phyloP scores from a whole-genome alignment of 495 filamentous ascomycete genomes.

The Apiosordaria backusii region DNA sequence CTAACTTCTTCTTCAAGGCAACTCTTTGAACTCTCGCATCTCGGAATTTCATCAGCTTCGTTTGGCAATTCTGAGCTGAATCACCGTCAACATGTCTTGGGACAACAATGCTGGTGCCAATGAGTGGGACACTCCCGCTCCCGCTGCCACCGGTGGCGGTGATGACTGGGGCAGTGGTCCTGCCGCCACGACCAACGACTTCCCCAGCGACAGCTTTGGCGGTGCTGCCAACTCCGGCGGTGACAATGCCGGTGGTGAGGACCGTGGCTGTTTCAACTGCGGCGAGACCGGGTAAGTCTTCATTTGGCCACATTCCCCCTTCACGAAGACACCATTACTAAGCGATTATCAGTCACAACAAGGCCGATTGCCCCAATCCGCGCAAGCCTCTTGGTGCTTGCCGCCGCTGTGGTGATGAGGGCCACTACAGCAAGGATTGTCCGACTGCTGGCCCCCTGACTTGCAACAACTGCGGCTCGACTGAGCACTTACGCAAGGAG shows the following conservation, averaged over 20 bases:
- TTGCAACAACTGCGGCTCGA: conserved; percentile 63
- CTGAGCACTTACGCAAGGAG: conserved; percentile 62
- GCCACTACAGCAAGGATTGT: conserved; percentile 65
- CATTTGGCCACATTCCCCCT: neutral
- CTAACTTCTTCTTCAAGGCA: neutral
- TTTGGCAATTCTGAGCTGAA: neutral
- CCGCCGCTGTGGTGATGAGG: conserved; percentile 65
- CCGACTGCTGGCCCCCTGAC: conserved; percentile 56
- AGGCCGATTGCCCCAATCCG: conserved; percentile 47
- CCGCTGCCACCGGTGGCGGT: neutral
- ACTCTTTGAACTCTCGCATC: neutral
- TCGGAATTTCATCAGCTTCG: neutral
- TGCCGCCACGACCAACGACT: neutral
- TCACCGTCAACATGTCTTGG: conserved; percentile 4
- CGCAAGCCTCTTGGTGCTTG: conserved; percentile 57
- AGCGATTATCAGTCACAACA: conserved; percentile 45
- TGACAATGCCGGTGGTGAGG: conserved; percentile 62
- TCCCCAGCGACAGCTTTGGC: neutral
- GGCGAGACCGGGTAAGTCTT: conserved; percentile 61
- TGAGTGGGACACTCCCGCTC: neutral
- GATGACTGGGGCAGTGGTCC: neutral
- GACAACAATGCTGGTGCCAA: neutral
- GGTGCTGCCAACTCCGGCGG: conserved; percentile 28
- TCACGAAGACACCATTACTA: conserved; percentile 12
- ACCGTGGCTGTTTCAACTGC: conserved; percentile 68